Conservation (phyloP, 441 rosid species). For the Erysimum cheiri region DNA sequence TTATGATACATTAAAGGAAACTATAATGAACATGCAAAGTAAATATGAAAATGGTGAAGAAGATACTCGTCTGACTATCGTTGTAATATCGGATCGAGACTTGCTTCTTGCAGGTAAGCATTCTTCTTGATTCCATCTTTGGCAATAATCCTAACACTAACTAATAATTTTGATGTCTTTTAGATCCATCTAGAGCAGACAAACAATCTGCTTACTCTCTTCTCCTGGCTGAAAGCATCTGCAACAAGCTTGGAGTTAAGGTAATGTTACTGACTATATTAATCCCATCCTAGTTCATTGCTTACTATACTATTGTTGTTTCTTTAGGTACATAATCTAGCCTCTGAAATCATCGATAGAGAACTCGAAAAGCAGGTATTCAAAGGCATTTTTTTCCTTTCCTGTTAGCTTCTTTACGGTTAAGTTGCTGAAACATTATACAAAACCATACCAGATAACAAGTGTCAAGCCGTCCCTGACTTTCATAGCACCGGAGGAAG, state of each 20-base stretch:
- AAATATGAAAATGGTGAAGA: constrained; percentile 56
- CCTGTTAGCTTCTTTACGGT: background rate
- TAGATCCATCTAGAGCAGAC: constrained; percentile 93
- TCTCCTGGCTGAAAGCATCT: constrained; percentile 94
- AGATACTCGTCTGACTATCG: constrained; percentile 72
- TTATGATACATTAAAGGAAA: constrained; percentile 73
- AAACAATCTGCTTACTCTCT: constrained; percentile 89
- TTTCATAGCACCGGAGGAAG: constrained; percentile 90
- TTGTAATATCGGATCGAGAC: constrained; percentile 83
- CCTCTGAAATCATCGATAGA: constrained; percentile 91
- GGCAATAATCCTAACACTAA: background rate
- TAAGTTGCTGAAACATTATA: constrained; percentile 29
- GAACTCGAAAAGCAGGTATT: constrained; percentile 91
- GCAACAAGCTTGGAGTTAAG: constrained; percentile 81
- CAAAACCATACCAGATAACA: constrained; percentile 60
- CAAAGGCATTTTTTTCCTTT: background rate
- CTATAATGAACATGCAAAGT: constrained; percentile 58
- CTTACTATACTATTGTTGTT: constrained; percentile 2
- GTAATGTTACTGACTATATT: constrained; percentile 44
- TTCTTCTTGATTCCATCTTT: constrained; percentile 23
- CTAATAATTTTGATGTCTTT: constrained; percentile 38
- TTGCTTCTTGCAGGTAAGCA: constrained; percentile 74
- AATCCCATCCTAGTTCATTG: constrained; percentile 3
- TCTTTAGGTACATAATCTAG: constrained; percentile 83
- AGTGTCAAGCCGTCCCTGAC: constrained; percentile 83